Conservation (phyloP, 768 basidiomycete genomes). For the Pilatotrama ljubarskyi region DNA sequence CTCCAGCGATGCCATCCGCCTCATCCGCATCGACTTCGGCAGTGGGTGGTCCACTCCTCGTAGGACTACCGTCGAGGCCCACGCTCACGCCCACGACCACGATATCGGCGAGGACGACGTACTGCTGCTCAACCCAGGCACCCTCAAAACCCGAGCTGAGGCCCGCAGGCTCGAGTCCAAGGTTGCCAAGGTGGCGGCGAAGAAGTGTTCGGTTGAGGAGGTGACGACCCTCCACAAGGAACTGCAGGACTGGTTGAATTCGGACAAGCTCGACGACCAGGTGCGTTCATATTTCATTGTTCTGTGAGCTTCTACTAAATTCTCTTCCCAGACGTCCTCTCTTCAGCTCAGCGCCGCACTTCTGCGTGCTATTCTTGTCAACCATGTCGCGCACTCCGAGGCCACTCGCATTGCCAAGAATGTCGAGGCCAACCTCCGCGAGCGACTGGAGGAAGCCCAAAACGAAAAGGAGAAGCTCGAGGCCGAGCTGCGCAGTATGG, state of each 20-base stretch:
- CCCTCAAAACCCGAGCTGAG: constrained; percentile 42
- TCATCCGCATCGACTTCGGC: constrained; percentile 76
- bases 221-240: constrained; percentile 76
- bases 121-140: constrained; percentile 25
- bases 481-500: constrained; percentile 70
- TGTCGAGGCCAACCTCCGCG: constrained; percentile 60
- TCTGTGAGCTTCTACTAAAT: constrained; percentile 1
- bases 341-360: constrained; percentile 76
- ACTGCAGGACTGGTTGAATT: constrained; percentile 73
- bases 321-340: constrained; percentile 52
- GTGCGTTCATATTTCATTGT: constrained; percentile 41
- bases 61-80: constrained; percentile 45
- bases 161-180: constrained; percentile 74
- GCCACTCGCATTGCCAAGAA: constrained; percentile 66
- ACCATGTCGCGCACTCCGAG: constrained; percentile 79
- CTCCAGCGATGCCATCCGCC: constrained; percentile 61
- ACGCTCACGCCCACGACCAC: constrained; percentile 32
- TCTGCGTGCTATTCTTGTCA: constrained; percentile 79
- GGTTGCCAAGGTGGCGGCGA: constrained; percentile 74
- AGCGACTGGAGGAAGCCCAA: constrained; percentile 68
- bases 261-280: constrained; percentile 61
- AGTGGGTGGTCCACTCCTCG: constrained; percentile 67
- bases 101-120: constrained; percentile 37
- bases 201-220: constrained; percentile 88
- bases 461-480: constrained; percentile 59